These are phyloP conservation scores for Cercophora scortea DNA, from an alignment of 495 filamentous ascomycete genomes.

Conservation along the genomic window DNA sequence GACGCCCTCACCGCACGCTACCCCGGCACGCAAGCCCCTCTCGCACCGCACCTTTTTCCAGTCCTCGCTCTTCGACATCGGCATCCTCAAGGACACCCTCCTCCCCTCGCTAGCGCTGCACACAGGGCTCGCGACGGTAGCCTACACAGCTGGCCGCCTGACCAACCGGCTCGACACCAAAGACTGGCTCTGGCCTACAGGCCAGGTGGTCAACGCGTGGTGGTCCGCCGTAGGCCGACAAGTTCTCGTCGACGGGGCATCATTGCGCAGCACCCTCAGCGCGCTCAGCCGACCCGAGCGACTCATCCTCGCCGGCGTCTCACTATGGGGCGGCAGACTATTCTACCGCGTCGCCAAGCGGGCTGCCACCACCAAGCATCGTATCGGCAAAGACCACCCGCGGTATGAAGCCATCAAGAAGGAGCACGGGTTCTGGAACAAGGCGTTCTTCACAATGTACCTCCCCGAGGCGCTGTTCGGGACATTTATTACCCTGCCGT, in stretches of 20 bases:
- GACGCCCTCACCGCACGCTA: not conserved
- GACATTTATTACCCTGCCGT: constrained; percentile 47
- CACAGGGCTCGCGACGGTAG: constrained; percentile 33
- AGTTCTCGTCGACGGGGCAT: constrained; percentile 29
- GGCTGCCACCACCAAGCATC: constrained; percentile 3
- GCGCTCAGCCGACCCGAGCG: constrained; percentile 42
- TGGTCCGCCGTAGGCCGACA: constrained; percentile 46
- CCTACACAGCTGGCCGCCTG: constrained; percentile 37
- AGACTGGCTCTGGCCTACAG: constrained; percentile 49
- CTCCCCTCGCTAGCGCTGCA: constrained; percentile 43
- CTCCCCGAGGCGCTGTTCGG: constrained; percentile 45
- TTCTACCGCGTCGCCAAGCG: constrained; percentile 43
- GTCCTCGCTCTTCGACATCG: constrained; percentile 24
- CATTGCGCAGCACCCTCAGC: constrained; percentile 32
- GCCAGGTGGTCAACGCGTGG: constrained; percentile 50
- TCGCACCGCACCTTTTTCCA: constrained; percentile 22
- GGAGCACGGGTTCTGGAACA: constrained; percentile 46
- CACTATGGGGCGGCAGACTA: constrained; percentile 46
- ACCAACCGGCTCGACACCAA: constrained; percentile 47
- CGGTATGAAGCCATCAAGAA: constrained; percentile 44
- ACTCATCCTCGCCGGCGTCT: constrained; percentile 44
- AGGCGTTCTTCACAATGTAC: constrained; percentile 39
- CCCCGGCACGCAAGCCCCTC: not conserved
- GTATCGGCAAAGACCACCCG: constrained; percentile 41
- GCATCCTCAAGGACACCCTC: constrained; percentile 44